Conservation (phyloP, 371 early-diverging fungal genomes). For the Synchytrium microbalum region DNA sequence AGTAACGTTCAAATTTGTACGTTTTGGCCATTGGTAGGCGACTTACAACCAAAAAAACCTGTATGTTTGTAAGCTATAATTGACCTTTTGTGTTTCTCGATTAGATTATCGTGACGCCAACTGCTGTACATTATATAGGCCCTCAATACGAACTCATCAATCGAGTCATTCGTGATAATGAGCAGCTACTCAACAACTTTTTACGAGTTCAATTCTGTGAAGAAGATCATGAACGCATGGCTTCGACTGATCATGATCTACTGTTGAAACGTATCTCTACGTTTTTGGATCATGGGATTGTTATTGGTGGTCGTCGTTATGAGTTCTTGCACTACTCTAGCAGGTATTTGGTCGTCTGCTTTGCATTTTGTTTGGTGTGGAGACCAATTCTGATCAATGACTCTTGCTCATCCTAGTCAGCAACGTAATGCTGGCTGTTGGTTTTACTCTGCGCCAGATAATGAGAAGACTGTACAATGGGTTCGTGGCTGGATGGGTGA, state of each 20-base stretch:
- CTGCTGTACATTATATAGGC: conserved; percentile 22
- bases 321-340: conserved; percentile 27
- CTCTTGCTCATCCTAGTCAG: no score
- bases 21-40: no score
- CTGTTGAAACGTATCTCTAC: conserved; percentile 13
- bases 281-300: conserved; percentile 19
- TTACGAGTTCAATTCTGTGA: conserved; percentile 25
- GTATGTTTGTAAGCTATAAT: no score
- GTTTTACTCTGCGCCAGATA: conserved; percentile 17
- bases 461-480: conserved; percentile 21
- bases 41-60: no score
- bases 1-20: no score
- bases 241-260: neutral
- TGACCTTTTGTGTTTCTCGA: no score
- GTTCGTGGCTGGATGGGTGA: conserved; percentile 4
- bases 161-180: conserved; percentile 21
- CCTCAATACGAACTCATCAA: conserved; percentile 27
- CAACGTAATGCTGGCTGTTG: conserved; percentile 21
- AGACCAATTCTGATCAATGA: conserved; percentile 11
- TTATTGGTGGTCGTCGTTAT: conserved; percentile 12
- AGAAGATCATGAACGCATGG: conserved; percentile 12
- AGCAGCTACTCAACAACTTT: conserved; percentile 12
- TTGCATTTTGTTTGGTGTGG: conserved; percentile 6
- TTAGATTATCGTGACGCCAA: conserved; percentile 23
- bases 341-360: conserved; percentile 24